Percentiles rank a stretch among this genome's conserved stretches.
Conservation (phyloP, 2,329 filamentous ascomycete genomes). For the Alternaria triticimaculans region DNA sequence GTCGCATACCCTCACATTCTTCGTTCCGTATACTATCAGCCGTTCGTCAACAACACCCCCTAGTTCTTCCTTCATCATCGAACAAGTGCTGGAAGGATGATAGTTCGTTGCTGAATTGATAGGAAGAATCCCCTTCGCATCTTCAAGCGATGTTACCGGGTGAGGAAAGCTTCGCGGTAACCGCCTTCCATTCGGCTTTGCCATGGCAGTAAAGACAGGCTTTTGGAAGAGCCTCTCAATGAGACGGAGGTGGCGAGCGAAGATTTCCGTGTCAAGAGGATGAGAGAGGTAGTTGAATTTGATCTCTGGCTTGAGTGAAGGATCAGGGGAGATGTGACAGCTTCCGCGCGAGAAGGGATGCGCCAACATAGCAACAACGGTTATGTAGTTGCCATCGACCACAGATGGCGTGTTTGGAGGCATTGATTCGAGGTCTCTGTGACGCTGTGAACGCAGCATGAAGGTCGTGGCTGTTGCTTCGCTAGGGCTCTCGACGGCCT, state of each 20-base stretch:
- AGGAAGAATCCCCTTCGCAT: constrained; percentile 21
- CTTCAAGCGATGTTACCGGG: constrained; percentile 15
- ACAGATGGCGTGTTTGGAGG: constrained; percentile 14
- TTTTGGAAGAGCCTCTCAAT: constrained; percentile 37
- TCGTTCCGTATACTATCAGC: constrained; percentile 41
- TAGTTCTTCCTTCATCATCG: constrained; percentile 37
- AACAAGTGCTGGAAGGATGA: constrained; percentile 44
- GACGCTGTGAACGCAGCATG: constrained; percentile 19
- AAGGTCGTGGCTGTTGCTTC: constrained; percentile 28
- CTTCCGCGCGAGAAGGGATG: constrained; percentile 53
- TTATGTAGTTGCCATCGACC: constrained; percentile 25
- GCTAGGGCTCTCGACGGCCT: constrained; percentile 16
- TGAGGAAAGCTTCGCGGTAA: constrained; percentile 23
- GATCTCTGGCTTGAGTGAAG: constrained; percentile 43
- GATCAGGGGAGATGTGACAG: constrained; percentile 48
- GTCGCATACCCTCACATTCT: constrained; percentile 38
- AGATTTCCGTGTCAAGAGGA: constrained; percentile 52
- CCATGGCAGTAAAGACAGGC: constrained; percentile 13
- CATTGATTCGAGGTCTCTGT: constrained; percentile 16
- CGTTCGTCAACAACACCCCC: constrained; percentile 42
- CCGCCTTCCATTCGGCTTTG: constrained; percentile 16
- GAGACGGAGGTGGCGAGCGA: constrained; percentile 47
- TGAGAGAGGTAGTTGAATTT: constrained; percentile 54
- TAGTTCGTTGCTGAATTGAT: constrained; percentile 28
- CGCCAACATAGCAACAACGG: constrained; percentile 22